Evolutionary conservation across 75 land plant species (phyloP).

Genomic region (Pseudotsuga menziesii): DNA sequence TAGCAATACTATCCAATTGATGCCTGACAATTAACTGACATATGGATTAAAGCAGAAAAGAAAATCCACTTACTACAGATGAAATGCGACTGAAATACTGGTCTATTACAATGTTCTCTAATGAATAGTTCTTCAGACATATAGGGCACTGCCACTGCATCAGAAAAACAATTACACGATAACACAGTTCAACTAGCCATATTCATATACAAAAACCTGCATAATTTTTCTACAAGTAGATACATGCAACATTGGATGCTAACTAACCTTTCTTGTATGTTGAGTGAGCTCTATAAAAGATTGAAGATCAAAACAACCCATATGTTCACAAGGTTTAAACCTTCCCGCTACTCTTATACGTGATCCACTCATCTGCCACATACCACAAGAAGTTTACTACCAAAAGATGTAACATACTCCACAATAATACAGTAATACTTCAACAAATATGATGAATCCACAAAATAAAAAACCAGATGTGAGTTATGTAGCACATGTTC

Average conservation of each 20-base stretch:
- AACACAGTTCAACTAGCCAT: neutral
- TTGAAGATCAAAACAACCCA: conserved; percentile 98
- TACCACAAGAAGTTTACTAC: too few relatives aligned
- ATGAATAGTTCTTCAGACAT: conserved; percentile 84
- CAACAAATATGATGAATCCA: too few relatives aligned
- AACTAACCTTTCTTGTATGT: conserved; percentile 82
- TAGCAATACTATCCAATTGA: neutral
- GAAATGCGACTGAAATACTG: conserved; percentile 87
- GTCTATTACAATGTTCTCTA: conserved; percentile 79
- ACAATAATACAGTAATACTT: too few relatives aligned
- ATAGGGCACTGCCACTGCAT: conserved; percentile 99
- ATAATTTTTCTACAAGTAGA: too few relatives aligned
- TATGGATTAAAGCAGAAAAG: neutral
- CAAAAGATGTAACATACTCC: too few relatives aligned
- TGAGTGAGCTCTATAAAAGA: conserved; percentile 93
- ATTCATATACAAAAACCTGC: neutral
- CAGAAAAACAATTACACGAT: neutral
- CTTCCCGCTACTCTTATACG: conserved; percentile 92
- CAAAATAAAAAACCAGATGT: too few relatives aligned
- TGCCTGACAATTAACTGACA: neutral
- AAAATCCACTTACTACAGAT: conserved; percentile 29
- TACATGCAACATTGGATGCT: neutral
- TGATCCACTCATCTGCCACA: conserved; percentile 88
- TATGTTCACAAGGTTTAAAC: conserved; percentile 90
- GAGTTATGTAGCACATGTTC: too few relatives aligned